phyloP scores from a whole-genome alignment of 257 asterid genomes.

The Leonotis leonurus region DNA sequence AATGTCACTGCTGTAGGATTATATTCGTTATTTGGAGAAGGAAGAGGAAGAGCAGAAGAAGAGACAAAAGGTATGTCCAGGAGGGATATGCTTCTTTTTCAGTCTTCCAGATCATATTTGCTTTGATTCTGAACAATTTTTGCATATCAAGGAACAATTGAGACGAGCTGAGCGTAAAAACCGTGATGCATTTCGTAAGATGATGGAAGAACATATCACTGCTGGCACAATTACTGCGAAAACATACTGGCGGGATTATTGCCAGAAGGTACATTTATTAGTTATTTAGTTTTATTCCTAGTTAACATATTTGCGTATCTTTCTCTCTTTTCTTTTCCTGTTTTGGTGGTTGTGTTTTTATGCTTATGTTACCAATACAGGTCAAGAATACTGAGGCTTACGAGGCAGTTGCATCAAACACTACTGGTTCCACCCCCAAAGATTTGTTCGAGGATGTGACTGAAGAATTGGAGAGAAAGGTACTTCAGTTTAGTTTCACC shows the following conservation, averaged over 20 bases:
- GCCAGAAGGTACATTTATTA: constrained; percentile 47
- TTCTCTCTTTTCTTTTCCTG: neutral
- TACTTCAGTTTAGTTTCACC: constrained; percentile 13
- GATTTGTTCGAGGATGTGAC: constrained; percentile 82
- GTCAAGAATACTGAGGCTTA: constrained; percentile 79
- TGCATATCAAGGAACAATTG: constrained; percentile 56
- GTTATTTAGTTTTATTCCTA: neutral
- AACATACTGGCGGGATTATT: constrained; percentile 88
- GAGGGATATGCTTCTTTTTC: neutral
- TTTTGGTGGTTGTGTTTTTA: constrained; percentile 4
- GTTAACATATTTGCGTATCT: neutral
- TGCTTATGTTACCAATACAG: constrained; percentile 27
- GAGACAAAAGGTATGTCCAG: constrained; percentile 58
- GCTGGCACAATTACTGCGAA: constrained; percentile 78
- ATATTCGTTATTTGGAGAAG: constrained; percentile 86
- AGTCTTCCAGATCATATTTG: neutral
- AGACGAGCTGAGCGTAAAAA: constrained; percentile 85
- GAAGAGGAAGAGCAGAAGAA: constrained; percentile 92
- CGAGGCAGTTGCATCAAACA: constrained; percentile 71
- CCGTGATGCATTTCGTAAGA: constrained; percentile 84
- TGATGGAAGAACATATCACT: constrained; percentile 86
- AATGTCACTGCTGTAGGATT: constrained; percentile 52
- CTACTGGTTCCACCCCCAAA: constrained; percentile 87
- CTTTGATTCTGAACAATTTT: constrained; percentile 15
- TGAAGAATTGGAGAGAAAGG: constrained; percentile 89